phyloP scores from a whole-genome alignment of 1,139 yeast genomes.

The Martiniozyma asiatica region DNA sequence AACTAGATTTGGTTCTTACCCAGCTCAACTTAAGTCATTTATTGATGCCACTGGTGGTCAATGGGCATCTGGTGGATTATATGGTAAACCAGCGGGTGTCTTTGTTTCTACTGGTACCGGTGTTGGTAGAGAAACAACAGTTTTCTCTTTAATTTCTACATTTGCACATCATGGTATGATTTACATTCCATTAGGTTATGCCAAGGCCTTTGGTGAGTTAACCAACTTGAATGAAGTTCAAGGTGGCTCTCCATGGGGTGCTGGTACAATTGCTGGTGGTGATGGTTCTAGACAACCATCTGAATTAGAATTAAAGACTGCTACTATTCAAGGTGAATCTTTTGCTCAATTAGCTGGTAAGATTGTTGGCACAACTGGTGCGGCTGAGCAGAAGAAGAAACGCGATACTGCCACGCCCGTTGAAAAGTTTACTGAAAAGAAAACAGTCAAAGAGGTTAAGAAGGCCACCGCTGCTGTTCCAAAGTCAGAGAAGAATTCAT shows the following conservation, averaged over 20 bases:
- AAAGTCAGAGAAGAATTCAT: constrained; percentile 2
- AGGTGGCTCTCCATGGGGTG: constrained; percentile 42
- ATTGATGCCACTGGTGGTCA: constrained; percentile 36
- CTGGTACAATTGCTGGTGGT: constrained; percentile 36
- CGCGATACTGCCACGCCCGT: background rate
- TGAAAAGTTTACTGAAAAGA: constrained; percentile 2
- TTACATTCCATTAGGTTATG: constrained; percentile 38
- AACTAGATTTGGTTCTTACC: constrained; percentile 36
- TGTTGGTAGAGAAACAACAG: constrained; percentile 38
- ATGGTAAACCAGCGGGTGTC: constrained; percentile 37
- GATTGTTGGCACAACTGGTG: constrained; percentile 4
- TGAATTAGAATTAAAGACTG: constrained; percentile 29
- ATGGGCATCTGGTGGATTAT: constrained; percentile 38
- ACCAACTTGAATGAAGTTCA: constrained; percentile 29
- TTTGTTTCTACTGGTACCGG: constrained; percentile 35
- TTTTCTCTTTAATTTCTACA: constrained; percentile 26
- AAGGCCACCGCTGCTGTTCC: constrained; percentile 1
- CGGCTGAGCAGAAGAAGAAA: background rate
- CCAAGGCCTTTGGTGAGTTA: constrained; percentile 25
- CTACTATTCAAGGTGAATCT: constrained; percentile 30
- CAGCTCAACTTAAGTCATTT: constrained; percentile 35
- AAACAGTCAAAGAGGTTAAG: constrained; percentile 2
- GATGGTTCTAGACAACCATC: constrained; percentile 38
- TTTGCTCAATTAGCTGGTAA: constrained; percentile 28
- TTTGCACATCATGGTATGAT: constrained; percentile 41